Evolutionary conservation across 176 grass and related monocot genomes (phyloP), one percentile per base, ranked within the genome.

Genomic region (Carex littledalei): DNA sequence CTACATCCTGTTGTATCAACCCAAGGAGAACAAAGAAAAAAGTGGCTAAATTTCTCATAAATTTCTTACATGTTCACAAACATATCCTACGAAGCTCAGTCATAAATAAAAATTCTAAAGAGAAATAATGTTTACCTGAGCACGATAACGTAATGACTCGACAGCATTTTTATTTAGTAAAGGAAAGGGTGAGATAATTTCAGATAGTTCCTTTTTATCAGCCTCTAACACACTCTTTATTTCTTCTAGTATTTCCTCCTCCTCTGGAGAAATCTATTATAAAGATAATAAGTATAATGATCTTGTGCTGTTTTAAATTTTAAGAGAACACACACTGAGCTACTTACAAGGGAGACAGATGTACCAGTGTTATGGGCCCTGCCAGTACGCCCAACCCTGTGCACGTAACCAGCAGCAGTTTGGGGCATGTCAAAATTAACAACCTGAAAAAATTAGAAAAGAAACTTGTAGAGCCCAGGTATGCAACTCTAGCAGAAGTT

Each of bases 381-480:
- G 59, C 95, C 95, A 64, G 95, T 98, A 60, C 95, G 86, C 16
- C 95, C 95, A 89, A 98, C 68, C 91, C 95, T 90, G 77, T 98
- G 95, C 79, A 98, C 87, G 86, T 95, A 98, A 58, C 95, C 95
- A 90, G 91, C 86, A 85, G 88, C 56, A 77, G 69, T 76, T 71
- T 81, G 82, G 52, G 93, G 95, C 95, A 95, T 95, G 81, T 98
- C 93, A 89, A 92, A 95, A 90, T 98, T 98, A 81, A 98, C 83
- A 57, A 98, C 95, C 95, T 98, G 80, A 73, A 80, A 73, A 61
- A 88, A 10, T 58, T 73, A 86, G 69, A 85, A 69, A 83, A 3
- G 83, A 15, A 78, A 84, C 49, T 70, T 68, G 39, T 43, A 78
- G 84, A 47, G 39, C 55, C 50, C 11, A 8, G 72, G 8, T 49